A percentile compares a stretch with the other conserved stretches of the same genome.
These are phyloP conservation scores for Talaromyces liani DNA, from an alignment of 495 filamentous ascomycete genomes.

Conservation along the genomic window DNA sequence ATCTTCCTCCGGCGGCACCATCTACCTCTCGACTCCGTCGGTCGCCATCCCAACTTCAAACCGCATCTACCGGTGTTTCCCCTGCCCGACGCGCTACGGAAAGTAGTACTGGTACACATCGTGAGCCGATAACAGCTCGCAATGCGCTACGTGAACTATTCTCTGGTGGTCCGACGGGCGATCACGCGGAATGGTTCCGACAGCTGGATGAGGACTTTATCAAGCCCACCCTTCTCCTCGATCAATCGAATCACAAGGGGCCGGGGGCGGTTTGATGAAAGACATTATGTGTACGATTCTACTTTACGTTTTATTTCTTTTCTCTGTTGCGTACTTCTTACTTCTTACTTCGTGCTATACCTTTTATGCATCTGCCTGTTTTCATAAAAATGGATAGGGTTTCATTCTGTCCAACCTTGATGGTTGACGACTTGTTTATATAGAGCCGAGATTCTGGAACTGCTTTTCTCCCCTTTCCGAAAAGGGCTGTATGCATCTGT, in stretches of 20 bases:
- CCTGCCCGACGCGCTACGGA: conserved; percentile 21
- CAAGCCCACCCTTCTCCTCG: conserved; percentile 85
- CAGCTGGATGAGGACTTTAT: conserved; percentile 96
- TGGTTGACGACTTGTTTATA: not conserved
- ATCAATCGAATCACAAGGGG: conserved; percentile 52
- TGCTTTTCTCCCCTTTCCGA: not conserved
- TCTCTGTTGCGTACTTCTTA: not conserved
- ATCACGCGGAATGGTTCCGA: conserved; percentile 85
- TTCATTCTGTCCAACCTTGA: not conserved
- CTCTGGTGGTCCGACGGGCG: conserved; percentile 64
- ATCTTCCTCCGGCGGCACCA: conserved; percentile 41
- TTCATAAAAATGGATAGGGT: not conserved
- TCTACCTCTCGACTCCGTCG: conserved; percentile 41
- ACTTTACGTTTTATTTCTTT: not conserved
- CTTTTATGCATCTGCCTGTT: conserved; percentile 6
- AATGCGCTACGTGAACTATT: conserved; percentile 68
- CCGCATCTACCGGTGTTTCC: conserved; percentile 23
- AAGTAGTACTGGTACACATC: conserved; percentile 13
- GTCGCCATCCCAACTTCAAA: conserved; percentile 44
- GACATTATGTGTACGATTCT: conserved; percentile 8
- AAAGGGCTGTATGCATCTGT: not conserved
- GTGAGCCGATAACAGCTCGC: conserved; percentile 38
- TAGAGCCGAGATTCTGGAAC: not conserved
- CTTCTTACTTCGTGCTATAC: conserved; percentile 10
- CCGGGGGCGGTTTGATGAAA: conserved; percentile 34